phyloP scores from a whole-genome alignment of 2,329 filamentous ascomycete species.

The Hysterium pulicare region DNA sequence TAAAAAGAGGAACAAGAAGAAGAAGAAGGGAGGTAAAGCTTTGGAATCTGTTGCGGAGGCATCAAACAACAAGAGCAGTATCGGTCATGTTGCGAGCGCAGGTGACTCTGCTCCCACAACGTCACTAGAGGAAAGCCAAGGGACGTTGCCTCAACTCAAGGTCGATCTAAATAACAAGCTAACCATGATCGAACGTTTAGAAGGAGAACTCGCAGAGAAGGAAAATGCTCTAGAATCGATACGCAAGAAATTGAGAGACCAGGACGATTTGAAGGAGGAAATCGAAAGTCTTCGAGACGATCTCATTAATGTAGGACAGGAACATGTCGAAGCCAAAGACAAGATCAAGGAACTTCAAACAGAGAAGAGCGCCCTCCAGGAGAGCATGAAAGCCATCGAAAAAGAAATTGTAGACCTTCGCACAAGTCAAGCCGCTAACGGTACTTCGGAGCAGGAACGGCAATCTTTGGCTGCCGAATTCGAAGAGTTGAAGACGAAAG shows the following conservation, averaged over 20 bases:
- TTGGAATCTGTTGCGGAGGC: slow-evolving; percentile 1
- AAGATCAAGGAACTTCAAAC: slow-evolving; percentile 65
- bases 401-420: slow-evolving; percentile 62
- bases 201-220: slow-evolving; percentile 47
- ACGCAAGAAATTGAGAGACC: slow-evolving; percentile 67
- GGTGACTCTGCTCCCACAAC: slow-evolving; percentile 16
- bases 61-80: slow-evolving; percentile 4
- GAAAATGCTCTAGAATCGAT: slow-evolving; percentile 71
- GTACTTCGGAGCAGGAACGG: slow-evolving; percentile 51
- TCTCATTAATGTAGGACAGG: slow-evolving; percentile 72
- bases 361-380: slow-evolving; percentile 65
- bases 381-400: slow-evolving; percentile 65
- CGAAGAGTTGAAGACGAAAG: slow-evolving; percentile 68
- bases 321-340: slow-evolving; percentile 80
- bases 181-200: slow-evolving; percentile 27
- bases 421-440: slow-evolving; percentile 44
- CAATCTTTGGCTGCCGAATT: slow-evolving; percentile 61
- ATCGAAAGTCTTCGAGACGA: slow-evolving; percentile 81
- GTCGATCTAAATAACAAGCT: slow-evolving; percentile 35
- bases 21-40: slow-evolving; percentile 67
- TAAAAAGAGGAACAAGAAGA: slow-evolving; percentile 81
- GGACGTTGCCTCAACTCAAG: slow-evolving; percentile 27
- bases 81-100: slow-evolving; percentile 3
- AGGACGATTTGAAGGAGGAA: slow-evolving; percentile 77
- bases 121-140: slow-evolving; percentile 27